Percentiles rank a stretch among this genome's conserved stretches.
These are phyloP conservation scores for Asparagopsis taxiformis DNA, from an alignment of 31 red algal species.

Conservation along the genomic window DNA sequence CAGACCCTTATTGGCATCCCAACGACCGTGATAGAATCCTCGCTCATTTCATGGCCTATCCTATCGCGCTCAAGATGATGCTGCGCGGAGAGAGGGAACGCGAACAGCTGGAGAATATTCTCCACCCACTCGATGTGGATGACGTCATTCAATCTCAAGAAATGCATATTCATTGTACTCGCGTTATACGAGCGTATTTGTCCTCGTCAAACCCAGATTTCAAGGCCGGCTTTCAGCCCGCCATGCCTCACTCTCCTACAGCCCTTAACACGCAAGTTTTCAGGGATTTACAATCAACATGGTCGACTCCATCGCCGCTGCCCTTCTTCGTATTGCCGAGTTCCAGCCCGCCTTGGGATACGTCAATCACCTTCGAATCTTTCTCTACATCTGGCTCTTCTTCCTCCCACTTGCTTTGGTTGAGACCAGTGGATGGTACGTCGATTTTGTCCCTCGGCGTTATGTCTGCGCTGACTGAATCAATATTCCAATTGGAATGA, in stretches of 20 bases:
- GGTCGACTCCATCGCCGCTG: constrained; percentile 5
- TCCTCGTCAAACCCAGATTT: constrained; percentile 24
- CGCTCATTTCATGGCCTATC: constrained; percentile 43
- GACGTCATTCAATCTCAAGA: constrained; percentile 48
- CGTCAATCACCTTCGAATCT: constrained; percentile 35
- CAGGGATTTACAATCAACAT: constrained; percentile 13
- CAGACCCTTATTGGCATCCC: constrained; percentile 29
- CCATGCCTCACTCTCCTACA: background rate
- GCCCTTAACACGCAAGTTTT: constrained; percentile 10
- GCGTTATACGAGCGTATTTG: too few relatives aligned
- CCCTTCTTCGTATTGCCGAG: constrained; percentile 14
- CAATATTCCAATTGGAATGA: too few relatives aligned
- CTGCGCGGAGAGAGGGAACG: too few relatives aligned
- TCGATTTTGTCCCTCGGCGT: background rate
- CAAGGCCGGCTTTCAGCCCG: background rate
- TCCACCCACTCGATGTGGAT: constrained; percentile 28
- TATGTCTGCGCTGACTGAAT: too few relatives aligned
- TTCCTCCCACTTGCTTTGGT: constrained; percentile 41
- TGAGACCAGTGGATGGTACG: constrained; percentile 55
- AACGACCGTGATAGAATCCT: constrained; percentile 38
- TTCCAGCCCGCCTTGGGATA: constrained; percentile 44
- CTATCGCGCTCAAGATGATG: too few relatives aligned
- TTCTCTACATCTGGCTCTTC: too few relatives aligned
- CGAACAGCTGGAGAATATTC: too few relatives aligned
- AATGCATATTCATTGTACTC: too few relatives aligned